Conservation (phyloP, 306 rosid species). For the Dalbergia cultrata region DNA sequence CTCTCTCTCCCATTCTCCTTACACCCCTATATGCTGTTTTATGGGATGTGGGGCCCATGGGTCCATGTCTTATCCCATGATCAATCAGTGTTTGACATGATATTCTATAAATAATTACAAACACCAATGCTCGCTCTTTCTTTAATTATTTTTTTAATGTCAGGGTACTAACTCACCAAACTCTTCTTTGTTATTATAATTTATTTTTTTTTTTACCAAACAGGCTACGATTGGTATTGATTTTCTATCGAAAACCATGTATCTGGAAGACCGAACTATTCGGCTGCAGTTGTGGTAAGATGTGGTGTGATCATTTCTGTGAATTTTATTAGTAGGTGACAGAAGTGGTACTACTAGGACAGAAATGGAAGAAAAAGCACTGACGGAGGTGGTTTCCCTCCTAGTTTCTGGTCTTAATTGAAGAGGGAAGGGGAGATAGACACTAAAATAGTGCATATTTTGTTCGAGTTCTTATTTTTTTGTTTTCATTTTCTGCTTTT, state of each 20-base stretch:
- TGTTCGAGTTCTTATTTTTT: no score
- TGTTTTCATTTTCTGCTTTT: no score
- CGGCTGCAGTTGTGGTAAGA: slow-evolving; percentile 75
- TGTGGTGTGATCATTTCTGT: slow-evolving; percentile 32
- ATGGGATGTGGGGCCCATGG: no score
- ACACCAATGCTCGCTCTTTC: no score
- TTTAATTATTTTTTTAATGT: background rate
- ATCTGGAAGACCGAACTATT: slow-evolving; percentile 76
- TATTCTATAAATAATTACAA: no score
- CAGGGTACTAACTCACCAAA: slow-evolving; percentile 11
- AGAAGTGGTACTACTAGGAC: background rate
- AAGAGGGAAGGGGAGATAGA: slow-evolving; percentile 21
- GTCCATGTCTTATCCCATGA: no score
- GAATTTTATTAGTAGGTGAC: background rate
- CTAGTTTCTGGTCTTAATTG: slow-evolving; percentile 13
- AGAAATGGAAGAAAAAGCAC: slow-evolving; percentile 24
- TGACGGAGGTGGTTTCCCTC: background rate
- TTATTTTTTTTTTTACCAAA: slow-evolving; percentile 35
- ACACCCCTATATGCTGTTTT: no score
- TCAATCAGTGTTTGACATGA: no score
- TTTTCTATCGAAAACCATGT: slow-evolving; percentile 73
- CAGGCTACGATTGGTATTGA: slow-evolving; percentile 78
- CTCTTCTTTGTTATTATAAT: background rate
- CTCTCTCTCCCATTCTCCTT: background rate
- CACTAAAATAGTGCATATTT: slow-evolving; percentile 6